phyloP scores from a whole-genome alignment of 2,329 filamentous ascomycete genomes.

The Exophiala calicioides region DNA sequence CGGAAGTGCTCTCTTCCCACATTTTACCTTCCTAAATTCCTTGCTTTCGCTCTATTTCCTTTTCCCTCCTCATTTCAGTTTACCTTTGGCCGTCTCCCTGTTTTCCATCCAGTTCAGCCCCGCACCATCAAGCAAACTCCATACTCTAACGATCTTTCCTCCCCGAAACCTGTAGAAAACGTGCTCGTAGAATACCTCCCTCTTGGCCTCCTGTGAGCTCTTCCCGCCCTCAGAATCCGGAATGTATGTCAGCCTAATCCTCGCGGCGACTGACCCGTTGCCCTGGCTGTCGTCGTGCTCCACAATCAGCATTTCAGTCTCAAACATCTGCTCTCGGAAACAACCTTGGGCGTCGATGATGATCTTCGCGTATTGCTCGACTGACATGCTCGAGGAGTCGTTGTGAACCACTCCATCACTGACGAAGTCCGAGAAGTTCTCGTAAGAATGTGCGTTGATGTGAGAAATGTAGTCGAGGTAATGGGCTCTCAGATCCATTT shows the following conservation, averaged over 20 bases:
- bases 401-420: slow-evolving; percentile 18
- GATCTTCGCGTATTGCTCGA: slow-evolving; percentile 15
- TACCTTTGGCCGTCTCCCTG: slow-evolving; percentile 1
- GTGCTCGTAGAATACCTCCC: slow-evolving; percentile 21
- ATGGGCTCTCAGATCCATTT: background rate
- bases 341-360: slow-evolving; percentile 14
- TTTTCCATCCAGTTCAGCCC: slow-evolving; percentile 16
- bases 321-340: slow-evolving; percentile 17
- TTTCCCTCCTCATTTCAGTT: too few relatives aligned
- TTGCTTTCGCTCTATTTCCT: too few relatives aligned
- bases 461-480: slow-evolving; percentile 1
- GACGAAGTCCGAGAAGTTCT: slow-evolving; percentile 7
- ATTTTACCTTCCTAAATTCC: too few relatives aligned
- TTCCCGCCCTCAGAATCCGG: background rate
- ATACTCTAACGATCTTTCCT: slow-evolving; percentile 22
- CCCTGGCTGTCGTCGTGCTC: slow-evolving; percentile 11
- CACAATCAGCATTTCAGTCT: slow-evolving; percentile 16
- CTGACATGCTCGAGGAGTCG: slow-evolving; percentile 13
- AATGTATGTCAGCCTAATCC: slow-evolving; percentile 19
- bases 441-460: slow-evolving; percentile 1
- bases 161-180: slow-evolving; percentile 19
- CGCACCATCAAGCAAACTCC: slow-evolving; percentile 21
- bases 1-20: too few relatives aligned
- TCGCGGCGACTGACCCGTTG: slow-evolving; percentile 13
- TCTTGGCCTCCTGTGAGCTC: background rate